Base-by-base conservation (phyloP, 2,329 filamentous ascomycete species). In the Juglanconis oblonga region DNA sequence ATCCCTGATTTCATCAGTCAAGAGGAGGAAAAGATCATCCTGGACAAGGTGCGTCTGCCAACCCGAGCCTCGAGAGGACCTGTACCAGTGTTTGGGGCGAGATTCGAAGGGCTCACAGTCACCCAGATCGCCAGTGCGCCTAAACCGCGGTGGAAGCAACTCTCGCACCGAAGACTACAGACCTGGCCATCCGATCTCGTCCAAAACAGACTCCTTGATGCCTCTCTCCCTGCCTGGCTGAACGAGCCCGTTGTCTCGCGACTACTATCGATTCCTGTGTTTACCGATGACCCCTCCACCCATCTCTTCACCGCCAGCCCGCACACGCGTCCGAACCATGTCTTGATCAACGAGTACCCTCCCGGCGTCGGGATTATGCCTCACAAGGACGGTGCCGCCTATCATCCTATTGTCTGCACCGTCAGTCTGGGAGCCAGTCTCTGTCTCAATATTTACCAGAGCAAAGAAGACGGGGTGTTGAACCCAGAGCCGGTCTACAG, bases 311-410 rank as follows among this genome's bases (percentile, higher is more conserved):
- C 74, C 17, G 71, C 79, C 24, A 91, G 92, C 54, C 90, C 91
- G 5, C 93, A 98, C 70, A 68, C 78, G 17, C 80, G 79, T 4
- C 91, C 94, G 3, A 99, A 98, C 68, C 95, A 98, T 75, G 91
- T 96, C 50, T 80, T 98, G 42, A 87, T 98, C 67, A 99, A 99
- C 70, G 93, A 97, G 73, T 99, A 98, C 73, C 81, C 82, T 1
- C 86, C 91, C 0, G 91, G 91, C 2, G 85, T 97, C 64, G 94
- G 94, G n/a, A 98, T 98, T 66, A 96, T 97, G 91, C 88, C 93
- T 51, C 94, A 98, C 73, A 95, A 97, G 79, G 94, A 99, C 72
- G 95, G 94, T 1, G 77, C 84, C 8, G 91, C 94, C 9, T 99
- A 99, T 71, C 84, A 90, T 70, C 90, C 90, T 1, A 86, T 96